A percentile compares a stretch with the other conserved stretches of the same genome.
Evolutionary conservation across 2,329 filamentous ascomycete species (phyloP).

Genomic region (Stenocarpella maydis): DNA sequence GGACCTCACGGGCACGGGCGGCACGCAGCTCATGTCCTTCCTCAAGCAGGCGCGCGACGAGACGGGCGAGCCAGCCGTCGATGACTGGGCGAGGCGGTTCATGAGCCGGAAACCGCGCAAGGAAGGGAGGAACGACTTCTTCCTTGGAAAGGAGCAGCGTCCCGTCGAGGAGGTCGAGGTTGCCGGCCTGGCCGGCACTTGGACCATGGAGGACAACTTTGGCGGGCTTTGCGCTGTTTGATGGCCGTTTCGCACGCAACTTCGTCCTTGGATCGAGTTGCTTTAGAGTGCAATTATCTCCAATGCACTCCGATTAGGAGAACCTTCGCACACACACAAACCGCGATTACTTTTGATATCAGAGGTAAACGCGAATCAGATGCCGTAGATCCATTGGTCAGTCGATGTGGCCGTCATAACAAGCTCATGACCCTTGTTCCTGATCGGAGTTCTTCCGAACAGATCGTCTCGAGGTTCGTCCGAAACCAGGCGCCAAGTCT

Average conservation of each 20-base stretch:
- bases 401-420: background rate
- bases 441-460: background rate
- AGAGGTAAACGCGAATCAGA: background rate
- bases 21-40: constrained; percentile 93
- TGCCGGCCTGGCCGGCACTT: constrained; percentile 79
- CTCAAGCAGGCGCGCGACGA: constrained; percentile 96
- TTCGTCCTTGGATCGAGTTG: background rate
- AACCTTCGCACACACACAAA: background rate
- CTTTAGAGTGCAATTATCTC: background rate
- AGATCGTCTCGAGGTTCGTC: background rate
- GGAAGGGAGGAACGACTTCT: constrained; percentile 64
- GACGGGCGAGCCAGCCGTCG: constrained; percentile 89
- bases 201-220: constrained; percentile 85
- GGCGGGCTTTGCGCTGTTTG: constrained; percentile 69
- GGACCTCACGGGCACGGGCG: constrained; percentile 87
- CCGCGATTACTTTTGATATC: background rate
- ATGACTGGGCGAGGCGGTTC: constrained; percentile 66
- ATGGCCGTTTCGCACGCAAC: background rate
- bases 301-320: background rate
- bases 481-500: background rate
- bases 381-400: background rate
- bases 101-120: constrained; percentile 61
- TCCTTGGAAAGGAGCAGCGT: constrained; percentile 62
- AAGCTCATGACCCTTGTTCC: background rate
- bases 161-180: constrained; percentile 59